Evolutionary conservation across 768 basidiomycete species (phyloP).

Genomic region (Suillus plorans): DNA sequence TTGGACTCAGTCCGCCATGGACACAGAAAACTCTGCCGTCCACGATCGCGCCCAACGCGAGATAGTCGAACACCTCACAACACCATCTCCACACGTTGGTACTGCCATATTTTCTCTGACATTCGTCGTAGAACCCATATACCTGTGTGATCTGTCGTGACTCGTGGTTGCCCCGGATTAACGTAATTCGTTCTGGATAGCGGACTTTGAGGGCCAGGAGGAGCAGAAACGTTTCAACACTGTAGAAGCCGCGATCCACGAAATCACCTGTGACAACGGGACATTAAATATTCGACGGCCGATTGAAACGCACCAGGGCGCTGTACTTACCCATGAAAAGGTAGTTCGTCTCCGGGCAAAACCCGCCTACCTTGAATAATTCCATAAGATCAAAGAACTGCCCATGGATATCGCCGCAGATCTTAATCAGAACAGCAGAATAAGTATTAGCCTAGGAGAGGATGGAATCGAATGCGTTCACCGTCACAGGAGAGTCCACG

Average conservation of each 20-base stretch:
- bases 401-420: slow-evolving; percentile 96
- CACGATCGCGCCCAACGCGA: slow-evolving; percentile 93
- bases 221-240: slow-evolving; percentile 93
- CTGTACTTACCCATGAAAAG: slow-evolving; percentile 84
- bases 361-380: slow-evolving; percentile 89
- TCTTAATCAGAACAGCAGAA: slow-evolving; percentile 39
- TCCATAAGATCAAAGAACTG: slow-evolving; percentile 98
- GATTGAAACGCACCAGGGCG: slow-evolving; percentile 9
- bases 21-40: slow-evolving; percentile 97
- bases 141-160: slow-evolving; percentile 97
- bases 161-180: slow-evolving; percentile 98
- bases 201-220: slow-evolving; percentile 95
- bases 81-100: slow-evolving; percentile 98
- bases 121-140: slow-evolving; percentile 95
- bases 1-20: slow-evolving; percentile 93
- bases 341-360: slow-evolving; percentile 92
- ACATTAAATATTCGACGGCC: slow-evolving; percentile 11
- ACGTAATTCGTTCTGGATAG: slow-evolving; percentile 95
- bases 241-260: slow-evolving; percentile 97
- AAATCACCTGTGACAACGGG: slow-evolving; percentile 73
- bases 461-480: slow-evolving; percentile 37
- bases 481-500: slow-evolving; percentile 95
- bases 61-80: slow-evolving; percentile 97
- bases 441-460: slow-evolving; percentile 12
- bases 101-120: slow-evolving; percentile 92